Evolutionary conservation across 176 grass and related monocot genomes (phyloP), one percentile per base, ranked within the genome.

Genomic region (Triticum turgidum): DNA sequence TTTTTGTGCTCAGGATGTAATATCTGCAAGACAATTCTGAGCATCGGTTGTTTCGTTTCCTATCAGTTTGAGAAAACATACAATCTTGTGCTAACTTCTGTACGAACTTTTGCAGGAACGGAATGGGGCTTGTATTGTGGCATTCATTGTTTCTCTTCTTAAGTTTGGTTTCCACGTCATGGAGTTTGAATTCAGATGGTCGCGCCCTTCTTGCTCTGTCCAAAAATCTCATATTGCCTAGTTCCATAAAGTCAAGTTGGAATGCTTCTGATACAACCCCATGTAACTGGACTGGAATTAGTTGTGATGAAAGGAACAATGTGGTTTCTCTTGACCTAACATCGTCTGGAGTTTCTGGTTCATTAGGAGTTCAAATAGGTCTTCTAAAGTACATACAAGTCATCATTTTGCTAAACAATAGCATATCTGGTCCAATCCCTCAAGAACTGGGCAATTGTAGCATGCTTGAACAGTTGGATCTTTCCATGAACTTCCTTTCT

Each of bases 371-470:
- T 49, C 79, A 93, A 24, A 81, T 93, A 62, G 89, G 89, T 11
- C 63, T 17, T 6, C 13, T 96, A 15, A 88, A 71, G 84, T 10
- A 82, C 33, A 85, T 96, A 21, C 39, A 80, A 80, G 80, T 1
- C 32, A 22, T 96, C 25, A 47, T 52, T 73, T 33, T 96, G 4
- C 2, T 27, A 47, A 2, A 4, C 21, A 96, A 96, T 9, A 78
- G 39, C 76, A 47, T 96, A 18, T 88, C 89, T 27, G 91, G 91
- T 25, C 18, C 25, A 67, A 93, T 93, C 20, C 89, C 94, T 8
- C 73, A 42, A 15, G 91, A 95, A 81, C 33, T 98, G 62, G 85
- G 87, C 27, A 87, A 87, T 62, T 98, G 95, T 73, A 90, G 15
- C 34, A 74, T 70, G 66, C 76, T 98, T 86, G 80, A 87, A 61